A percentile compares a stretch with the other conserved stretches of the same genome.
Conservation (phyloP, 2,329 filamentous ascomycete genomes). For the Sarocladium brachiariae region DNA sequence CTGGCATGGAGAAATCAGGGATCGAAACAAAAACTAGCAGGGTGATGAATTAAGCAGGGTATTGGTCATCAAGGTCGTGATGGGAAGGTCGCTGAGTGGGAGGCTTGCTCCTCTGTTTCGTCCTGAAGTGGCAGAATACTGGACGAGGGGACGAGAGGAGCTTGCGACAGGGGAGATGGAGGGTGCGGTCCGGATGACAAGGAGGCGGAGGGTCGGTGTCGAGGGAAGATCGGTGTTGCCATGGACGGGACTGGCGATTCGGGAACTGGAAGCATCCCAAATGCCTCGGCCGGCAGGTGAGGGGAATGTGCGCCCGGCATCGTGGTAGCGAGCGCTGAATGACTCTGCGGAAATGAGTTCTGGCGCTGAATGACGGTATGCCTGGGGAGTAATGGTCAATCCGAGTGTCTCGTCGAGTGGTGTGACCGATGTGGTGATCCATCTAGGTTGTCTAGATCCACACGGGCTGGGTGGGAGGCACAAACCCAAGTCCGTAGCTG, state of each 20-base stretch:
- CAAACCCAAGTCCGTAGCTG: constrained; percentile 48
- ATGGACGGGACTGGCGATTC: constrained; percentile 35
- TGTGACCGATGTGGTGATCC: constrained; percentile 31
- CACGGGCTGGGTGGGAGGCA: constrained; percentile 55
- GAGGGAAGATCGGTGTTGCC: constrained; percentile 24
- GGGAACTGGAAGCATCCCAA: constrained; percentile 37
- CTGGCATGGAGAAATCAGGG: not conserved
- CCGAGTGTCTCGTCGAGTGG: constrained; percentile 33
- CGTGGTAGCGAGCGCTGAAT: constrained; percentile 23
- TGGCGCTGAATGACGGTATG: constrained; percentile 19
- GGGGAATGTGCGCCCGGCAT: constrained; percentile 35
- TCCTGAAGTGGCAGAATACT: constrained; percentile 17
- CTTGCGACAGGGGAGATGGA: constrained; percentile 27
- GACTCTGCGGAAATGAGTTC: not conserved
- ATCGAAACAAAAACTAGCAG: not conserved
- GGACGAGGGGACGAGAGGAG: constrained; percentile 21
- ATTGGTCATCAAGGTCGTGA: constrained; percentile 22
- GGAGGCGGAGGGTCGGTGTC: constrained; percentile 32
- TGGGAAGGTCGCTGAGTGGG: not conserved
- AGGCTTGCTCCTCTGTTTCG: constrained; percentile 25
- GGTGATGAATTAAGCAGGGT: constrained; percentile 22
- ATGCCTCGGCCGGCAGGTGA: constrained; percentile 35
- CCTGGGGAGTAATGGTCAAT: constrained; percentile 51
- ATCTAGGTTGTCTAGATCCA: constrained; percentile 46
- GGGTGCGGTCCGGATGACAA: constrained; percentile 28